phyloP scores from a whole-genome alignment of 2,329 filamentous ascomycete species.

The Alternaria sp. region DNA sequence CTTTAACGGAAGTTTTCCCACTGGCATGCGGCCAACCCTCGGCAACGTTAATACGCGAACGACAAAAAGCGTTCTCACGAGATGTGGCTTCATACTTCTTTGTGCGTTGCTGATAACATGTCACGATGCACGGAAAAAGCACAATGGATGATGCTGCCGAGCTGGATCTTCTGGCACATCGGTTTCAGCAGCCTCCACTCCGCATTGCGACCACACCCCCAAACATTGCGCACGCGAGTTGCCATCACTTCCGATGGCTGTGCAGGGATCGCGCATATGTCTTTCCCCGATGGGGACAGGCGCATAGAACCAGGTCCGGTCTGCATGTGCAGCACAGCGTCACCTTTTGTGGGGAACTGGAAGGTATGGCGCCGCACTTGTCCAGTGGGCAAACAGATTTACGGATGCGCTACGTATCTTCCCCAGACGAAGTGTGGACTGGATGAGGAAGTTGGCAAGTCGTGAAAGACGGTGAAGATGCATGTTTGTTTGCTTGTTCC shows the following conservation, averaged over 20 bases:
- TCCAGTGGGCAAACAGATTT: constrained; percentile 30
- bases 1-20: constrained; percentile 20
- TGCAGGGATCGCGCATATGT: constrained; percentile 32
- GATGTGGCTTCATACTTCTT: background rate
- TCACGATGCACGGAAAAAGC: background rate
- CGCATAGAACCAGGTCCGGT: constrained; percentile 32
- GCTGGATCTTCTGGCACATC: constrained; percentile 28
- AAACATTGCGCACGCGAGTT: constrained; percentile 46
- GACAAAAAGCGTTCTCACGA: constrained; percentile 4
- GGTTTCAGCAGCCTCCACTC: constrained; percentile 39
- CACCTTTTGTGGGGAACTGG: constrained; percentile 48
- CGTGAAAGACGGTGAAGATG: constrained; percentile 30
- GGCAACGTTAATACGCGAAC: constrained; percentile 20
- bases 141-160: constrained; percentile 1
- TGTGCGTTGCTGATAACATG: background rate
- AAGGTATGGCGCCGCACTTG: constrained; percentile 35
- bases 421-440: constrained; percentile 36
- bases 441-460: constrained; percentile 32
- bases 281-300: constrained; percentile 30
- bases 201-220: constrained; percentile 16
- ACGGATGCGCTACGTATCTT: constrained; percentile 42
- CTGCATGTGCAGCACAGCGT: constrained; percentile 40
- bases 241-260: constrained; percentile 35
- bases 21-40: constrained; percentile 27
- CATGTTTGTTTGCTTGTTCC: constrained; percentile 31